Conservation (phyloP, 2,329 filamentous ascomycete species). For the Pseudogymnoascus verrucosus region DNA sequence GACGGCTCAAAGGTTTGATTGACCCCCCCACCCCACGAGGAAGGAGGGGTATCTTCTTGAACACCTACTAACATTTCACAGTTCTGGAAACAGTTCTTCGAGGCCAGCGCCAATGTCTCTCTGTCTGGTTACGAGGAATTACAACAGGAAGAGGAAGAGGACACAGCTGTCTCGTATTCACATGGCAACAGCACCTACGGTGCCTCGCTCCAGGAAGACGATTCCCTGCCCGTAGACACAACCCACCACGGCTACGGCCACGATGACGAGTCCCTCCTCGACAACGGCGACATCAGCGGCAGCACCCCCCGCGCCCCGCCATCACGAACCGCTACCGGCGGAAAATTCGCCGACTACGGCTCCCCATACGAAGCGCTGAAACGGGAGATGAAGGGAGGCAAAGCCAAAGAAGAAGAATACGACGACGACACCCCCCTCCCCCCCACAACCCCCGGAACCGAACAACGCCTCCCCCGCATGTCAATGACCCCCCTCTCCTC, state of each 20-base stretch:
- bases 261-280: constrained; percentile 58
- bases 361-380: constrained; percentile 72
- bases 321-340: constrained; percentile 37
- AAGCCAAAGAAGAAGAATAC: constrained; percentile 30
- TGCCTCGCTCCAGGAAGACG: constrained; percentile 21
- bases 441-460: constrained; percentile 27
- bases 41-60: background rate
- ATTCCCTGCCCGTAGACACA: constrained; percentile 29
- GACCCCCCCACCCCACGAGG: background rate
- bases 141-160: constrained; percentile 49
- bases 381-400: constrained; percentile 49
- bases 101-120: constrained; percentile 94
- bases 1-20: constrained; percentile 82
- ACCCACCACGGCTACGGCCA: constrained; percentile 21
- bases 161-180: constrained; percentile 32
- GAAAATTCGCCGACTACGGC: constrained; percentile 55
- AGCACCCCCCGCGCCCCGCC: constrained; percentile 58
- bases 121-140: constrained; percentile 89
- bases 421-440: constrained; percentile 33
- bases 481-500: constrained; percentile 55
- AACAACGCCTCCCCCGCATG: constrained; percentile 50
- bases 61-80: constrained; percentile 29
- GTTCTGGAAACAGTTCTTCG: constrained; percentile 99
- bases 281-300: constrained; percentile 53
- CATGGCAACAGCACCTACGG: constrained; percentile 26